These are phyloP conservation scores for Yamadazyma paraphyllophila DNA, from an alignment of 805 yeast species.

Conservation along the genomic window DNA sequence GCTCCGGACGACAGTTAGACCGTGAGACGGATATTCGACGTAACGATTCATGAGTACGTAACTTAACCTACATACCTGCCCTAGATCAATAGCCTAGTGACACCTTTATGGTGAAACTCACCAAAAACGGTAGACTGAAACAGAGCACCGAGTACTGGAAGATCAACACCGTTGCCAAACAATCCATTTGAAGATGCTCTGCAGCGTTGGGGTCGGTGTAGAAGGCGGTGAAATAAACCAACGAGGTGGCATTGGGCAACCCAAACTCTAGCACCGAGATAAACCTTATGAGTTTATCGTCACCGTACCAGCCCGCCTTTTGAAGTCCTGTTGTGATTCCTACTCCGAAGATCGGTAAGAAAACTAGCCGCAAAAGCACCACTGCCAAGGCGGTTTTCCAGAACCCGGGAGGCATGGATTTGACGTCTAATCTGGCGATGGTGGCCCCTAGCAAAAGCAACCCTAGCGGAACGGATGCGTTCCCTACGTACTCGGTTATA, in stretches of 20 bases:
- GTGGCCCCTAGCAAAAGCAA: constrained; percentile 82
- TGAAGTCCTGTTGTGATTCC: constrained; percentile 56
- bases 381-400: constrained; percentile 63
- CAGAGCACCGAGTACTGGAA: constrained; percentile 69
- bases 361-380: constrained; percentile 55
- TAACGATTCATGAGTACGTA: too few species aligned
- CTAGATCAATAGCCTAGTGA: constrained; percentile 35
- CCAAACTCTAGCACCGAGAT: constrained; percentile 73
- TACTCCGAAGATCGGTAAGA: constrained; percentile 78
- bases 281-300: constrained; percentile 62
- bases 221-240: constrained; percentile 85
- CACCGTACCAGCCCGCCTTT: constrained; percentile 61
- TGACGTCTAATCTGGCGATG: constrained; percentile 67
- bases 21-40: too few species aligned
- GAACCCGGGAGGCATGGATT: constrained; percentile 63
- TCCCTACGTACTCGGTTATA: constrained; percentile 72
- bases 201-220: constrained; percentile 64
- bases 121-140: constrained; percentile 69
- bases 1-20: too few species aligned
- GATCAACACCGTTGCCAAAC: constrained; percentile 73
- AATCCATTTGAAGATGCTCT: constrained; percentile 71
- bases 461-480: constrained; percentile 88
- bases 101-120: constrained; percentile 64
- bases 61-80: too few species aligned
- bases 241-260: constrained; percentile 85